Conservation (phyloP, 1,284 basidiomycete species). For the Erythrobasidium hasegawianum region DNA sequence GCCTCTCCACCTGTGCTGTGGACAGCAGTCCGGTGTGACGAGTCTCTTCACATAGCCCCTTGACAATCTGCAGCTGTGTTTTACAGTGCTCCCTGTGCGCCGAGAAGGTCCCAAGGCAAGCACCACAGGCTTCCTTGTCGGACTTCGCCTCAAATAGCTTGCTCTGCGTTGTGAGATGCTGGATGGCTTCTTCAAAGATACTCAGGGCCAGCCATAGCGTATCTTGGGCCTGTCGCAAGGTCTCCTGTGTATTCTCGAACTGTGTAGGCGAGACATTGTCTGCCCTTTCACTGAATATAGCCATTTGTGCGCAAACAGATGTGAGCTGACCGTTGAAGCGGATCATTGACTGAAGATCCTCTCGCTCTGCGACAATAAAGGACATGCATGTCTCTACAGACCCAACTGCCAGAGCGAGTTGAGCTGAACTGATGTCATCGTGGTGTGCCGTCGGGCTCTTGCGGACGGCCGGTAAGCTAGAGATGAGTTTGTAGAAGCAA, state of each 20-base stretch:
- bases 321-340: background rate
- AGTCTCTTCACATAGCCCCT: too few relatives aligned
- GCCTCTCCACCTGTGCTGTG: too few relatives aligned
- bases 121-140: too few relatives aligned
- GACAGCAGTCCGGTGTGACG: too few relatives aligned
- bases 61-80: too few relatives aligned
- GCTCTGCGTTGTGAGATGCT: too few relatives aligned
- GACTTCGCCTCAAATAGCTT: too few relatives aligned
- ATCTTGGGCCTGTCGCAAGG: background rate
- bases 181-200: too few relatives aligned
- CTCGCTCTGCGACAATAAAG: constrained; percentile 25
- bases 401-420: constrained; percentile 65
- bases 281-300: background rate
- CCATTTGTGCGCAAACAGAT: background rate
- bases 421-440: constrained; percentile 74
- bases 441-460: constrained; percentile 67
- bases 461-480: constrained; percentile 66
- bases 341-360: constrained; percentile 12
- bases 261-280: background rate
- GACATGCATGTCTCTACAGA: constrained; percentile 18
- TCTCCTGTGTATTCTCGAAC: background rate
- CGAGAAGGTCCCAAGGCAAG: too few relatives aligned
- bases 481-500: constrained; percentile 70
- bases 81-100: too few relatives aligned
- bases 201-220: too few relatives aligned